A percentile compares a stretch with the other conserved stretches of the same genome.
These are phyloP conservation scores for Climacium dendroides DNA, from an alignment of 225 moss, liverwort and hornwort genomes.

Conservation along the genomic window DNA sequence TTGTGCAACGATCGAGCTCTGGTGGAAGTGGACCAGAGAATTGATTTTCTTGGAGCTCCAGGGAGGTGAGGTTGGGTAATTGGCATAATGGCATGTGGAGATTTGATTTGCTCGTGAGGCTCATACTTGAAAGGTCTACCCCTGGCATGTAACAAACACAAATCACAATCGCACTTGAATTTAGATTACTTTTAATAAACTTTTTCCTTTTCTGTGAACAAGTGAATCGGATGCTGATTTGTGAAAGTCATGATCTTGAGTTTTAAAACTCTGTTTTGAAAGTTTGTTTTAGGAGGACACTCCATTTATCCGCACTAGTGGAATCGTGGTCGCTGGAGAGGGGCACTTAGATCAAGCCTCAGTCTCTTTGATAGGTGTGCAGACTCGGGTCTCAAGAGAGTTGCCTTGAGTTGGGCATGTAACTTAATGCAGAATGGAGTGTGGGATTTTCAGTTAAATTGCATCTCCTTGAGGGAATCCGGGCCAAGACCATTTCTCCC, in stretches of 20 bases:
- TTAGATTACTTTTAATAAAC: too few relatives aligned
- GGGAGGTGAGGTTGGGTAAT: conserved; percentile 6
- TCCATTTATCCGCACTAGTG: background rate
- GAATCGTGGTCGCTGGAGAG: background rate
- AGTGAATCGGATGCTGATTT: background rate
- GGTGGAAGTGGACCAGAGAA: conserved; percentile 14
- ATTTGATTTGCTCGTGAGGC: background rate
- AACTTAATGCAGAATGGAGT: background rate
- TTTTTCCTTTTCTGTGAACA: background rate
- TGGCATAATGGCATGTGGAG: conserved; percentile 11
- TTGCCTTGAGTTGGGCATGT: background rate
- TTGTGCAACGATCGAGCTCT: conserved; percentile 5
- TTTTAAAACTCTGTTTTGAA: background rate
- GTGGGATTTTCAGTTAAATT: background rate
- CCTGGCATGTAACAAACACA: background rate
- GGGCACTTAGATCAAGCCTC: background rate
- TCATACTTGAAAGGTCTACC: conserved; percentile 18
- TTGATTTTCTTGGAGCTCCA: conserved; percentile 23
- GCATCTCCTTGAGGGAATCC: background rate
- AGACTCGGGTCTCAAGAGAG: background rate
- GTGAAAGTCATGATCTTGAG: background rate
- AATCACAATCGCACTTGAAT: background rate
- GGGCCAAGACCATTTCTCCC: background rate
- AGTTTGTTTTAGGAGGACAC: background rate
- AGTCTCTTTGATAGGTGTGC: background rate